These are phyloP conservation scores for Candida yuanshanica DNA, from an alignment of 805 yeast species.

Conservation along the genomic window DNA sequence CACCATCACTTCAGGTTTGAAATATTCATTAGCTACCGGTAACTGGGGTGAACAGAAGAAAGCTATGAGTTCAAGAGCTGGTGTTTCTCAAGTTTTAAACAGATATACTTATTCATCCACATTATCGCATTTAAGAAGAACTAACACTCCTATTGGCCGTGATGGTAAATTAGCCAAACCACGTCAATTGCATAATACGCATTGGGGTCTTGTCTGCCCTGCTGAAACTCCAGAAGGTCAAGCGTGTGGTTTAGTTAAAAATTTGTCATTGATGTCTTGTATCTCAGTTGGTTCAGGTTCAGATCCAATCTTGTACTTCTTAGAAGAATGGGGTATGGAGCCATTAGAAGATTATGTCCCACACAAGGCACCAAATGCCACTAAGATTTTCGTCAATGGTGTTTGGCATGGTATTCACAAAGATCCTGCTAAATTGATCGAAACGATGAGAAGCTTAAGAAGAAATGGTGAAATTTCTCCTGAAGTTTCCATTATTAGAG, in stretches of 20 bases:
- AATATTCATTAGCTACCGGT: conserved; percentile 98
- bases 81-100: conserved; percentile 97
- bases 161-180: conserved; percentile 99
- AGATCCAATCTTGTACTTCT: conserved; percentile 84
- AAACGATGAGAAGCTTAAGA: conserved; percentile 84
- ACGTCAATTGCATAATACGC: conserved; percentile 97
- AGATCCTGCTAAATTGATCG: conserved; percentile 89
- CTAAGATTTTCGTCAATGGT: conserved; percentile 95
- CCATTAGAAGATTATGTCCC: conserved; percentile 95
- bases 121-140: conserved; percentile 95
- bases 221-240: conserved; percentile 99
- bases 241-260: conserved; percentile 98
- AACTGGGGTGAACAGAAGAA: conserved; percentile 99
- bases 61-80: conserved; percentile 98
- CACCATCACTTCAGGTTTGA: conserved; percentile 94
- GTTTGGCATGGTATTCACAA: conserved; percentile 99
- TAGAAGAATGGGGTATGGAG: conserved; percentile 99
- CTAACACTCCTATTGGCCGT: conserved; percentile 98
- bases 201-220: conserved; percentile 99
- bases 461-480: conserved; percentile 94
- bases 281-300: conserved; percentile 98
- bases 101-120: conserved; percentile 99
- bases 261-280: conserved; percentile 93
- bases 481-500: conserved; percentile 94
- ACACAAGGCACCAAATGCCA: conserved; percentile 82